Evolutionary conservation across 176 grass and related monocot species (phyloP), one percentile per base, ranked within the genome.

Genomic region (Carex cristatella): DNA sequence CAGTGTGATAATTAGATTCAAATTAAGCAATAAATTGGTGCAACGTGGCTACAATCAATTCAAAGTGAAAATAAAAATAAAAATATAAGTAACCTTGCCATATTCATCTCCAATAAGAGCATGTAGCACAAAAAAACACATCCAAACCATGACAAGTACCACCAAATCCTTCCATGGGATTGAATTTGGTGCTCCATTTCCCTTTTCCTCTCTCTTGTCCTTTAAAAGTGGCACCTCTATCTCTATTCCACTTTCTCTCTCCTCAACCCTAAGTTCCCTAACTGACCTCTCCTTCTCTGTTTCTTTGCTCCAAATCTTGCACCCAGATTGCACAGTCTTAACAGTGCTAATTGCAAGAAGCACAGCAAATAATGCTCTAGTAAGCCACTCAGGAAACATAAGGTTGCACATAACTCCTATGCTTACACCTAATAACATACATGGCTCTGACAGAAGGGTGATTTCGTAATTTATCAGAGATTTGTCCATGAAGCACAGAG

Each of bases 351-450:
- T 87, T 37, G 85, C 90, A 58, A 97, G 92, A 87, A 97, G 92
- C 0, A 91, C 65, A 18, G 84, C 73, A 73, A 94, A 97, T 72
- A 94, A 79, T 75, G 10, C 85, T 18, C 88, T 94, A 83, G 94
- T 92, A 72, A 97, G 90, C 94, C 94, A 97, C 69, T 89, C 94
- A 8, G 94, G 94, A 87, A 94, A 94, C 83, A 91, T 84, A 61
- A 97, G 61, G 88, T 97, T 97, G 83, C 92, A 94, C 40, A 91
- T 59, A 44, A 97, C 90, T 33, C 94, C 94, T 86, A 94, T 27
- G 76, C 88, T 94, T 16, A 92, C 92, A 12, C 92, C 94, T 64
- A 97, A 86, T 23, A 94, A 88, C 84, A 97, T 91, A 88, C 90
- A 85, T 58, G 94, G 88, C 85, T 97, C 86, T 72, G 91, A 94